Percentiles rank a stretch among this genome's conserved stretches.
Conservation (phyloP, 2,329 filamentous ascomycete genomes). For the Colletotrichum liaoningense region DNA sequence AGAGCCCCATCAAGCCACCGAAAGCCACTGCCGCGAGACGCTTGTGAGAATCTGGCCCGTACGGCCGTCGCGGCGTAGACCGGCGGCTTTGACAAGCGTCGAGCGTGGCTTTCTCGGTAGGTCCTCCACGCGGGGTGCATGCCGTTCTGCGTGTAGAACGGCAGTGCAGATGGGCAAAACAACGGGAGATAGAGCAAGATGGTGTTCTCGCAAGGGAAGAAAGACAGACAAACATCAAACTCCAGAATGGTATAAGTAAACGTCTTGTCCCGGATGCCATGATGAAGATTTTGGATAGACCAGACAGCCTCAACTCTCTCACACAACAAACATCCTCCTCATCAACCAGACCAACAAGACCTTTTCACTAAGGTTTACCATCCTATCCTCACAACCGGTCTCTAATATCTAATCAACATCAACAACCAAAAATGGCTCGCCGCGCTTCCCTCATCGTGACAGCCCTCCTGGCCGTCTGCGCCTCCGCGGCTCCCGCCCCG, state of each 20-base stretch:
- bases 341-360: no score
- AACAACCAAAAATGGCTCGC: neutral
- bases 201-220: neutral
- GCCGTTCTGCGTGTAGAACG: neutral
- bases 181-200: neutral
- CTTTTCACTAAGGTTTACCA: neutral
- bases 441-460: neutral
- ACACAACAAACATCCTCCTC: neutral
- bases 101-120: neutral
- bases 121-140: neutral
- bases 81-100: neutral
- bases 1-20: neutral
- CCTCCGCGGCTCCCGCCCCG: neutral
- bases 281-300: neutral
- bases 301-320: neutral
- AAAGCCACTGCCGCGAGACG: neutral
- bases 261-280: neutral
- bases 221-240: neutral
- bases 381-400: neutral
- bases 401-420: neutral
- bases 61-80: neutral
- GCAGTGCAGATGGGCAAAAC: neutral
- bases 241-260: neutral
- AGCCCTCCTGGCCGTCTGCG: conserved; percentile 2
- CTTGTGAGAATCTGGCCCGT: neutral